These are phyloP conservation scores for Plasmodium sp. DNA, from an alignment of 169 alveolate genomes.

Conservation along the genomic window DNA sequence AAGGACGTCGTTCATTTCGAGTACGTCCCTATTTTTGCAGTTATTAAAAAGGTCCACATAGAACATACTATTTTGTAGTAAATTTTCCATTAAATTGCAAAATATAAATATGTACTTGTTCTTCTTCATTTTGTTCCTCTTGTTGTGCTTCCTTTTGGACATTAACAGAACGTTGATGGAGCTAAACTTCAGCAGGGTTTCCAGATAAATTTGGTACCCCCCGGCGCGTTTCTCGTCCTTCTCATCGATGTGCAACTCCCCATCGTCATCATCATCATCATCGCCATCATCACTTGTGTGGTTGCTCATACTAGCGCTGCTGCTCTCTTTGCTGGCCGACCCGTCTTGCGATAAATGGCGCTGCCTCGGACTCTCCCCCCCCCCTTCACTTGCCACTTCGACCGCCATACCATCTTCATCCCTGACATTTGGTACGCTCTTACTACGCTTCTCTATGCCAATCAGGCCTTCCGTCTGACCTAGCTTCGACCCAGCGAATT, in stretches of 20 bases:
- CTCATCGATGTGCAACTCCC: neutral
- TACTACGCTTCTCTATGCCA: neutral
- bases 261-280: neutral
- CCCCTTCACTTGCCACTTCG: neutral
- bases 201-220: conserved; percentile 8
- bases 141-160: conserved; percentile 15
- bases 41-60: conserved; percentile 26
- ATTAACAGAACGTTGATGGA: conserved; percentile 27
- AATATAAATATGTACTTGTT: conserved; percentile 39
- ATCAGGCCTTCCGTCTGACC: neutral
- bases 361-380: neutral
- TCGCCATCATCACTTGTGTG: neutral
- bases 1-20: conserved; percentile 9
- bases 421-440: neutral
- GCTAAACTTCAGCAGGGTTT: conserved; percentile 19
- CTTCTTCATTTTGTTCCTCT: conserved; percentile 18
- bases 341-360: neutral
- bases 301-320: neutral
- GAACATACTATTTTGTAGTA: conserved; percentile 53
- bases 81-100: conserved; percentile 64
- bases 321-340: neutral
- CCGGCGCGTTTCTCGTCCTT: neutral
- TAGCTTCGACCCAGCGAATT: neutral
- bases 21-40: conserved; percentile 18
- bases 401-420: neutral